phyloP scores from a whole-genome alignment of 2,329 filamentous ascomycete species.

The Phyllosticta paracitricarpa region DNA sequence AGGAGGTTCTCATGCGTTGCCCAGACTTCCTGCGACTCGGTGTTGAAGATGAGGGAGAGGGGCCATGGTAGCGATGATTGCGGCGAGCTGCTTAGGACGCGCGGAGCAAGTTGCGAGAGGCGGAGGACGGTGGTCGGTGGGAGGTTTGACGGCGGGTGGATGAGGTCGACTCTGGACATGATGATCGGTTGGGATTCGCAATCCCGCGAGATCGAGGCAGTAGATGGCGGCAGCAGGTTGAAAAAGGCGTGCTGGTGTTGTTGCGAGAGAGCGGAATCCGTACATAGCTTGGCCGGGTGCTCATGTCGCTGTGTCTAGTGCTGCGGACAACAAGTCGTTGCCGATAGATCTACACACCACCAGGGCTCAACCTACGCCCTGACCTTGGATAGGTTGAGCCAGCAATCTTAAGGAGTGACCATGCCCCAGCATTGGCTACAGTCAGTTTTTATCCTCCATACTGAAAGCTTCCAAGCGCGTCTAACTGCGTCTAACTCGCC shows the following conservation, averaged over 20 bases:
- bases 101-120: slow-evolving; percentile 39
- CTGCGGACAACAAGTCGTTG: background rate
- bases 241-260: background rate
- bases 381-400: background rate
- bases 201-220: background rate
- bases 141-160: slow-evolving; percentile 31
- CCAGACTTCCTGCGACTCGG: slow-evolving; percentile 75
- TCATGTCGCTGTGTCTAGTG: background rate
- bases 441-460: background rate
- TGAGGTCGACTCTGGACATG: slow-evolving; percentile 22
- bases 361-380: background rate
- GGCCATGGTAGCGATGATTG: slow-evolving; percentile 38
- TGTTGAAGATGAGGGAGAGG: slow-evolving; percentile 39
- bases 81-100: slow-evolving; percentile 27
- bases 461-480: background rate
- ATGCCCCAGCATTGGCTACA: background rate
- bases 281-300: background rate
- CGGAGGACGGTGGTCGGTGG: slow-evolving; percentile 31
- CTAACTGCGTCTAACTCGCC: background rate
- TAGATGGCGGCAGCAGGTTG: background rate
- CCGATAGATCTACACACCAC: background rate
- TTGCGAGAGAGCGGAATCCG: background rate
- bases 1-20: slow-evolving; percentile 78
- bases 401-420: background rate
- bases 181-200: background rate